Base-by-base conservation (phyloP, 257 asterid genomes). In the Scutellaria barbata region DNA sequence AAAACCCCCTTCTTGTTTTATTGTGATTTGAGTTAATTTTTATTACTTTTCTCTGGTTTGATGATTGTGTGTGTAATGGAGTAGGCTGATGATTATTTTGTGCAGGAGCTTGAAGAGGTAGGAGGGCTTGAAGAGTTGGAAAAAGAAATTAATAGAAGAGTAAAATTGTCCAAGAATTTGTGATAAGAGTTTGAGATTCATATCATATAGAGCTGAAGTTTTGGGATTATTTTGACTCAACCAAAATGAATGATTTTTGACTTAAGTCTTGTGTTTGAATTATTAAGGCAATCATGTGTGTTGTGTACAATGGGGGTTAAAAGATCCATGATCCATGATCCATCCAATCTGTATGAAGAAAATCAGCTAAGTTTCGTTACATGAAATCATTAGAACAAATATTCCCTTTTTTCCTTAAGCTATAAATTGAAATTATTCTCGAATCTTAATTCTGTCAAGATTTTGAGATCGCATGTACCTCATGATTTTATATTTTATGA, bases 111-210 rank as follows among this genome's bases (percentile, higher is more conserved):
- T 57, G 97, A 90, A 77, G 86, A 87, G 67, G 97, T 87, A 6
- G 97, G 98, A 74, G 98, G 96, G 69, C 69, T 85, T 3, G 81
- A 85, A 11, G 96, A 87, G 72, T 59, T 92, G 86, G 96, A 92
- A 20, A 87, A 82, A 74, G 98, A 90, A 77, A 77, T 88, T 43
- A 76, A 73, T 30, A 82, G 93, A 79, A 86, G 95, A 70, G 82
- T 79, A 14, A 85, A 79, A 76, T 10, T 79, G 76, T 80, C 86
- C 35, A 86, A 88, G 76, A 82, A 77, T n/a, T 76, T 52, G 39
- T 71, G 83, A 81, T 78, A 18, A 18, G 35, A 11, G 6, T 47
- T 17, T 76, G 20, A 10, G 46, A 6, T 48, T 60, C 22, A 22
- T 17, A 58, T 11, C 53, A 8, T 11, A 16, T 20, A 39, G 20